A percentile compares a stretch with the other conserved stretches of the same genome.
Conservation (phyloP, 2,329 filamentous ascomycete genomes). For the Verticillium klebahnii region DNA sequence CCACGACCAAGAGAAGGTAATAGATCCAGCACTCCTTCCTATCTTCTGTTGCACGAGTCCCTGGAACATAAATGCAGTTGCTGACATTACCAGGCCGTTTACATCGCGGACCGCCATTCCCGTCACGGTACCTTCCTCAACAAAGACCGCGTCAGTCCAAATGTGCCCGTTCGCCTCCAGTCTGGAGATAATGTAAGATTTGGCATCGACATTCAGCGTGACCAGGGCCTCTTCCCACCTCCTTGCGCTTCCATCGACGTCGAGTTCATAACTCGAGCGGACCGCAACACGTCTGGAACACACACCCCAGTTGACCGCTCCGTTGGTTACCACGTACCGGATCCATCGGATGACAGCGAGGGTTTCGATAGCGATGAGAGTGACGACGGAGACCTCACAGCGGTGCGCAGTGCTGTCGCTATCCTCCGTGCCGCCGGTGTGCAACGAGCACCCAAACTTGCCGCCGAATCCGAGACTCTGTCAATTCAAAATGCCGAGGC, state of each 20-base stretch:
- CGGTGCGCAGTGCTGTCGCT: background rate
- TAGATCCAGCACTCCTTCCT: background rate
- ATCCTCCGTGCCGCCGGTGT: background rate
- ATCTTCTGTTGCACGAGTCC: background rate
- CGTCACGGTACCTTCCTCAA: constrained; percentile 51
- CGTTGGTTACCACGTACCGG: background rate
- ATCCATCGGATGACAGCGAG: background rate
- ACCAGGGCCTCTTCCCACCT: constrained; percentile 27
- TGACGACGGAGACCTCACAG: background rate
- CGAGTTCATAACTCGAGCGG: constrained; percentile 16
- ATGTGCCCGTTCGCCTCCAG: constrained; percentile 13
- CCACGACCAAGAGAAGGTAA: constrained; percentile 13
- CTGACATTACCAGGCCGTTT: constrained; percentile 32
- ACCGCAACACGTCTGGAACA: background rate
- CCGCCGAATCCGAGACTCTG: background rate
- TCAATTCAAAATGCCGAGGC: background rate
- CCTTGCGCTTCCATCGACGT: constrained; percentile 29
- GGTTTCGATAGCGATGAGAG: background rate
- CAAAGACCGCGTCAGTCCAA: constrained; percentile 15
- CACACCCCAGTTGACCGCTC: background rate
- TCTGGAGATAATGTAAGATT: constrained; percentile 29
- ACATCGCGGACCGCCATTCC: constrained; percentile 41
- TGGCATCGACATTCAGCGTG: constrained; percentile 26
- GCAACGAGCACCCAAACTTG: background rate
- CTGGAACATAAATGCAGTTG: background rate